These are phyloP conservation scores for Rhynchospora breviuscula DNA, from an alignment of 176 grass and related monocot species.

Conservation along the genomic window DNA sequence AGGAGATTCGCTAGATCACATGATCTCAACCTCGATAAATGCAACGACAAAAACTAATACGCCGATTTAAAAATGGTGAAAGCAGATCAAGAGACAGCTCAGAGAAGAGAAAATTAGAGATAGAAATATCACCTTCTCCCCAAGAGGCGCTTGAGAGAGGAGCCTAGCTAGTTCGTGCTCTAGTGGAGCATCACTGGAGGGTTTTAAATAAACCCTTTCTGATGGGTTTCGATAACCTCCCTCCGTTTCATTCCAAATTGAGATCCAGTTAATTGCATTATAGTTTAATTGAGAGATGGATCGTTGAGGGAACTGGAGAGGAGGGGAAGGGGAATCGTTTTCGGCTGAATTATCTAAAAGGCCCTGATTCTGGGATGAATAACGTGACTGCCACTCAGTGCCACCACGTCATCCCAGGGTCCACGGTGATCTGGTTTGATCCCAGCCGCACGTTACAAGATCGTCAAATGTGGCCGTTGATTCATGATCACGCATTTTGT, in stretches of 20 bases:
- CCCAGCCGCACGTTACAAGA: not conserved
- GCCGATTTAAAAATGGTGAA: not conserved
- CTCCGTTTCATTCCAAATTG: not conserved
- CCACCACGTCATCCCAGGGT: not conserved
- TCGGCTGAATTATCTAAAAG: not conserved
- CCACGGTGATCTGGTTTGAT: not conserved
- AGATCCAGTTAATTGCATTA: not conserved
- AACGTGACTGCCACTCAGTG: conserved; percentile 1
- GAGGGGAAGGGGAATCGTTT: not conserved
- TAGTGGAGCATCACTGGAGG: not conserved
- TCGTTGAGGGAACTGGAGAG: not conserved
- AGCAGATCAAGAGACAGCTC: not conserved
- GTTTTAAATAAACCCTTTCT: not conserved
- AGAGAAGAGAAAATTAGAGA: not conserved
- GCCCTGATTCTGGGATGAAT: not conserved
- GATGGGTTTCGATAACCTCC: not conserved
- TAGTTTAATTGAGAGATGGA: not conserved
- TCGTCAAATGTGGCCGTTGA: not conserved
- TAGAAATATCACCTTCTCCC: not conserved
- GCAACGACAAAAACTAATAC: not conserved
- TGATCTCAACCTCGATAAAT: not conserved
- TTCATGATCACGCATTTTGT: not conserved
- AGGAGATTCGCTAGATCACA: not conserved
- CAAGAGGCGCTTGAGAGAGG: not conserved
- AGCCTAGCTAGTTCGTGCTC: not conserved